Evolutionary conservation across 2,329 filamentous ascomycete species (phyloP).

Genomic region (Colletotrichum costaricense): DNA sequence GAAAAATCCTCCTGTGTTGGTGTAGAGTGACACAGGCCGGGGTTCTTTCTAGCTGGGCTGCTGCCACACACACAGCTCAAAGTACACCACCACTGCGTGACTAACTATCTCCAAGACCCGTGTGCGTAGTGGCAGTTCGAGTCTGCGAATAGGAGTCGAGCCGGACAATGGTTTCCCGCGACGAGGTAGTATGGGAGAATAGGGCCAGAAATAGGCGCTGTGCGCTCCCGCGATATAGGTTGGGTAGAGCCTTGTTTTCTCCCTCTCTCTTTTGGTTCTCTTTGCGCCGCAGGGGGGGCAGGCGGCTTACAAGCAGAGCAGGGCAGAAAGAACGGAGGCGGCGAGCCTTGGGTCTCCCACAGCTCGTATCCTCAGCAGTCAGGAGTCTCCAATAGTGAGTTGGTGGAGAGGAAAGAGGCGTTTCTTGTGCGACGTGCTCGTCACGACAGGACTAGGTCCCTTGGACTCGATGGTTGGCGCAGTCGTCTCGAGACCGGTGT

Average conservation of each 20-base stretch:
- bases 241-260: conserved; percentile 16
- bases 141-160: conserved; percentile 23
- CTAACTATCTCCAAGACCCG: conserved; percentile 36
- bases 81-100: conserved; percentile 10
- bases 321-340: neutral
- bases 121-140: conserved; percentile 36
- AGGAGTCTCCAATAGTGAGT: conserved; percentile 46
- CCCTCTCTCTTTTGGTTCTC: conserved; percentile 13
- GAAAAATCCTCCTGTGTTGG: conserved; percentile 27
- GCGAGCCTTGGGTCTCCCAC: conserved; percentile 12
- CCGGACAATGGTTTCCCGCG: conserved; percentile 14
- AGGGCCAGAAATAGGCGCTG: conserved; percentile 17
- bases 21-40: conserved; percentile 30
- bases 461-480: conserved; percentile 37
- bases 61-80: conserved; percentile 17
- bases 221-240: conserved; percentile 19
- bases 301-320: conserved; percentile 5
- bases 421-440: conserved; percentile 46
- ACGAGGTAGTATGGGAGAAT: neutral
- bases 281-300: conserved; percentile 20
- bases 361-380: conserved; percentile 48
- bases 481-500: conserved; percentile 35
- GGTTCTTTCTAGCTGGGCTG: conserved; percentile 10
- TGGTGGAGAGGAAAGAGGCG: conserved; percentile 44
- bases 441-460: conserved; percentile 25